Conservation (phyloP, 2,329 filamentous ascomycete genomes). For the Fusarium tricinctum region DNA sequence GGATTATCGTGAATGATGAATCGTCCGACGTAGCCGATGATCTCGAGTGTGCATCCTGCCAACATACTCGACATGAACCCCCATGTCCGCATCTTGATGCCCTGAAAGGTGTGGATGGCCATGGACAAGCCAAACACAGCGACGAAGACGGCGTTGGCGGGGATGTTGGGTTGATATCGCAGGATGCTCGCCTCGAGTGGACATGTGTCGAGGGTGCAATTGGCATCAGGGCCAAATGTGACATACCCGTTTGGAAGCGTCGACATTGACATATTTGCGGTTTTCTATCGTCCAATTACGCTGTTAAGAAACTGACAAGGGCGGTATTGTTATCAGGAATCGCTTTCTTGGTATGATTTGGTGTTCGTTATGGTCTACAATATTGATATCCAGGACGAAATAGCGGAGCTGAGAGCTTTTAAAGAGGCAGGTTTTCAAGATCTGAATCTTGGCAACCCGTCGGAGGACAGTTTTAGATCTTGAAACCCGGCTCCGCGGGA, state of each 20-base stretch:
- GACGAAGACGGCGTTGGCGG: constrained; percentile 42
- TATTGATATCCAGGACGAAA: constrained; percentile 1
- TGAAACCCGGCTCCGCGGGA: constrained; percentile 7
- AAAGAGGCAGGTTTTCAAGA: constrained; percentile 12
- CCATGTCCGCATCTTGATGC: constrained; percentile 46
- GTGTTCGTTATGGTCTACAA: not conserved
- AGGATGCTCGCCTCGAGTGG: constrained; percentile 46
- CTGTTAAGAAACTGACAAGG: not conserved
- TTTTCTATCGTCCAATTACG: not conserved
- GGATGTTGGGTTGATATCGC: constrained; percentile 43
- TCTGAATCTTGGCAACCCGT: not conserved
- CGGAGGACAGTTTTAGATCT: constrained; percentile 2
- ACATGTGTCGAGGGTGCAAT: constrained; percentile 47
- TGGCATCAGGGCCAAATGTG: constrained; percentile 44
- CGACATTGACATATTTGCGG: constrained; percentile 23
- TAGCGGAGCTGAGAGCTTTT: constrained; percentile 13
- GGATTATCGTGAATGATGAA: constrained; percentile 69
- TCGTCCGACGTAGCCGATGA: constrained; percentile 72
- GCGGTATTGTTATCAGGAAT: not conserved
- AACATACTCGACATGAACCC: constrained; percentile 64
- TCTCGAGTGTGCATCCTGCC: constrained; percentile 67
- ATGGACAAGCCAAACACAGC: constrained; percentile 40
- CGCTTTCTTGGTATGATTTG: not conserved
- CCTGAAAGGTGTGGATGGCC: constrained; percentile 41
- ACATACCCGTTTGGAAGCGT: constrained; percentile 42